Conservation (phyloP, 1,139 yeast species). For the Protomyces macrosporus region DNA sequence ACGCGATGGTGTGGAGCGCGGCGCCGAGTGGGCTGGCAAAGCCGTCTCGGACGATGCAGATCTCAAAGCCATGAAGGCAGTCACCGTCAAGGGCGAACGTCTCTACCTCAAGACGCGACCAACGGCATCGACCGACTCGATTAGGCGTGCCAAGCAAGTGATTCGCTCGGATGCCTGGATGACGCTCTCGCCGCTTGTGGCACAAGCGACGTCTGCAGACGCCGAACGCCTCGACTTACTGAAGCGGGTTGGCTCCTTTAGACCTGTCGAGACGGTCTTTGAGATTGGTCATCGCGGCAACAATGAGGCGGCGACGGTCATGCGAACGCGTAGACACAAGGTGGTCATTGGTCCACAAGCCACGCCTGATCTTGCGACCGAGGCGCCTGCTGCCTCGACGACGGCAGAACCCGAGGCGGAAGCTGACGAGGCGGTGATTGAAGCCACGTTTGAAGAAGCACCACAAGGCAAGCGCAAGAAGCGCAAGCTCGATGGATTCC, state of each 20-base stretch:
- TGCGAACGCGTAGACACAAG: conserved; percentile 80
- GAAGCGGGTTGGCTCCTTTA: conserved; percentile 61
- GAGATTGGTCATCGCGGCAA: conserved; percentile 53
- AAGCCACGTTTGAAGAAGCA: conserved; percentile 34
- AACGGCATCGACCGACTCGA: conserved; percentile 77
- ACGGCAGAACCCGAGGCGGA: conserved; percentile 38
- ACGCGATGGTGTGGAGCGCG: conserved; percentile 60
- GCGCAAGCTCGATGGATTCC: conserved; percentile 47
- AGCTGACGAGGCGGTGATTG: conserved; percentile 38
- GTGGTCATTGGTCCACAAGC: conserved; percentile 51
- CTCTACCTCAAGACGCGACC: conserved; percentile 79
- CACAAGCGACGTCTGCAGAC: conserved; percentile 28
- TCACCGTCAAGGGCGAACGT: conserved; percentile 81
- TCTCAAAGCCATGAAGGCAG: conserved; percentile 57
- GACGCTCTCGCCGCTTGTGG: conserved; percentile 59
- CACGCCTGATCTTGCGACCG: neutral
- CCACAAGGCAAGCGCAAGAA: conserved; percentile 35
- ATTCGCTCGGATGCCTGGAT: conserved; percentile 80
- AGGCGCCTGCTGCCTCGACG: neutral
- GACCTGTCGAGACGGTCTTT: conserved; percentile 82
- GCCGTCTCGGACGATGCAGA: conserved; percentile 65
- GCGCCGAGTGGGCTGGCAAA: conserved; percentile 66
- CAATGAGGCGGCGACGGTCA: conserved; percentile 69
- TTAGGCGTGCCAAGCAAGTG: conserved; percentile 77
- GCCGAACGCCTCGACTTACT: conserved; percentile 66